Evolutionary conservation across 192 early-diverging fungal species (phyloP).

Genomic region (Backusella mclennaniae): DNA sequence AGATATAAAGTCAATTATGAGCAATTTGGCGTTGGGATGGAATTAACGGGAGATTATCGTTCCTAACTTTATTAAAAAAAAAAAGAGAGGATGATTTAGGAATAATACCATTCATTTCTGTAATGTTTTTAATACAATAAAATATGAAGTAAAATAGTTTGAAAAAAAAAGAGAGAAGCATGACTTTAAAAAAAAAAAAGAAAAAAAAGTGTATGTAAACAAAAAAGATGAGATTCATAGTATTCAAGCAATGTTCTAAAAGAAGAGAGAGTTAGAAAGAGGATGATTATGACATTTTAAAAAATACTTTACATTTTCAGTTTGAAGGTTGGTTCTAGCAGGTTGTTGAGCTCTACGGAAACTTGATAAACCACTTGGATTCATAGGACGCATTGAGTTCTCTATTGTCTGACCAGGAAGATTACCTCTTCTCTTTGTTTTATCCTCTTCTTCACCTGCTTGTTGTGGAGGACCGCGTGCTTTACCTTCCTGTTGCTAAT

Average conservation of each 20-base stretch:
- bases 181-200: not conserved
- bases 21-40: constrained; percentile 43
- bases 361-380: not conserved
- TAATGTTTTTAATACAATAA: not conserved
- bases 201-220: not conserved
- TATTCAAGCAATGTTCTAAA: not conserved
- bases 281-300: not conserved
- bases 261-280: not conserved
- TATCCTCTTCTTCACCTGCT: not conserved
- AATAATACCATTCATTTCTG: not conserved
- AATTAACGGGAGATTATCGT: constrained; percentile 43
- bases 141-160: not conserved
- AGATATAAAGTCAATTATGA: constrained; percentile 49
- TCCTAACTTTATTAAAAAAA: not conserved
- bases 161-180: not conserved
- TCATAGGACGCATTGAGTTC: not conserved
- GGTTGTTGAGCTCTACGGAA: not conserved
- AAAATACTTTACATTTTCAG: not conserved
- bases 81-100: not conserved
- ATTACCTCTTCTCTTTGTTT: not conserved
- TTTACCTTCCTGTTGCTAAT: not conserved
- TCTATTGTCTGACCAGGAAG: not conserved
- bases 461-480: not conserved
- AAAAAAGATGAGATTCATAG: not conserved
- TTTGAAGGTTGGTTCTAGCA: not conserved